Percentiles rank a stretch among this genome's conserved stretches.
Evolutionary conservation across 768 basidiomycete species (phyloP).

Genomic region (Tulasnella sp.): DNA sequence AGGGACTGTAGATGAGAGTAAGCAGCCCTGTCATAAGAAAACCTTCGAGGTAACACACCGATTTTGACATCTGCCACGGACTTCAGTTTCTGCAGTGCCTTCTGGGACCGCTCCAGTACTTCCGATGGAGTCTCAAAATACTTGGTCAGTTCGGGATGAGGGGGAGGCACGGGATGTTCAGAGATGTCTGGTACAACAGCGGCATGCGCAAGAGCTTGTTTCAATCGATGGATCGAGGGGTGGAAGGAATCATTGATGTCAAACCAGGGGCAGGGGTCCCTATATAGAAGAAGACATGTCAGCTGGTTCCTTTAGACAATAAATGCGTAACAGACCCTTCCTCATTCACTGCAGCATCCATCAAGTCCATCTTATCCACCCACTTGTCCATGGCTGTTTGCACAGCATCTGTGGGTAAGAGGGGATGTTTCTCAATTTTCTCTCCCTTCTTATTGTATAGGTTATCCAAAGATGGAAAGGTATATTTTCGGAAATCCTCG

Average conservation of each 20-base stretch:
- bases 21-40: constrained; percentile 38
- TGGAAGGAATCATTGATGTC: constrained; percentile 67
- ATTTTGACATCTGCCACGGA: constrained; percentile 61
- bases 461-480: constrained; percentile 65
- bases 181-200: constrained; percentile 66
- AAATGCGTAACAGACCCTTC: constrained; percentile 40
- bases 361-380: constrained; percentile 82
- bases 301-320: neutral
- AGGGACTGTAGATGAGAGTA: constrained; percentile 42
- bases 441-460: constrained; percentile 68
- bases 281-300: constrained; percentile 22
- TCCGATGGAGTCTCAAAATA: constrained; percentile 69
- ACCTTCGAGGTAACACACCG: constrained; percentile 38
- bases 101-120: constrained; percentile 47
- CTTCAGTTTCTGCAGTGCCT: constrained; percentile 48
- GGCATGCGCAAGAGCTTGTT: constrained; percentile 85
- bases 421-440: constrained; percentile 58
- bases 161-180: constrained; percentile 64
- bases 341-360: constrained; percentile 60
- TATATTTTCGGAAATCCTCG: constrained; percentile 81
- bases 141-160: constrained; percentile 71
- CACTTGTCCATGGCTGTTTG: constrained; percentile 72
- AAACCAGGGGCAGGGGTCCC: constrained; percentile 60
- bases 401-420: constrained; percentile 67
- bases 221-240: constrained; percentile 78